Conservation (phyloP, 2,329 filamentous ascomycete genomes). For the Emmonsia crescens region DNA sequence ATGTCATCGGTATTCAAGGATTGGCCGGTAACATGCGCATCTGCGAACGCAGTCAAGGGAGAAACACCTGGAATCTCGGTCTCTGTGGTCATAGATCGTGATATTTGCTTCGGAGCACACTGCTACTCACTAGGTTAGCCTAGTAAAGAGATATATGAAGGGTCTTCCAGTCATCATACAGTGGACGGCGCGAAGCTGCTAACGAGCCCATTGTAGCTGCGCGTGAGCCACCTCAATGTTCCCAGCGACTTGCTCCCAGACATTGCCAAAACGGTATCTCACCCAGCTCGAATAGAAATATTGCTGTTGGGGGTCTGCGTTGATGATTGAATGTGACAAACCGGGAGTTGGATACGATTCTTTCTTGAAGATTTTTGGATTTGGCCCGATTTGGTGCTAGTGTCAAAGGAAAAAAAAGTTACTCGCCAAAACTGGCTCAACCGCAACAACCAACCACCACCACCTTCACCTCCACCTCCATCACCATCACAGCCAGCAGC, state of each 20-base stretch:
- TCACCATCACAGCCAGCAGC: conserved; percentile 10
- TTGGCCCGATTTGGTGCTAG: conserved; percentile 14
- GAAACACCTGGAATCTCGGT: conserved; percentile 22
- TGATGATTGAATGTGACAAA: background rate
- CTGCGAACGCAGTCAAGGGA: conserved; percentile 17
- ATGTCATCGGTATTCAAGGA: conserved; percentile 9
- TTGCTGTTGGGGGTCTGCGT: background rate
- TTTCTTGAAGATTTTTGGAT: conserved; percentile 8
- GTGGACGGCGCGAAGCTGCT: conserved; percentile 6
- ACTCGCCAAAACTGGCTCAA: conserved; percentile 4
- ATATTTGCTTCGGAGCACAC: conserved; percentile 10
- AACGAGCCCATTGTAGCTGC: conserved; percentile 20
- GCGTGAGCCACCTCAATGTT: conserved; percentile 29
- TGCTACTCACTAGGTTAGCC: conserved; percentile 8
- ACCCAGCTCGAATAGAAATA: background rate
- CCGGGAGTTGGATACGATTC: background rate
- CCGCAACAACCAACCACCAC: conserved; percentile 14
- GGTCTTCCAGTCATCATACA: background rate
- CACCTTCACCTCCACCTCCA: no score
- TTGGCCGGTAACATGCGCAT: conserved; percentile 8
- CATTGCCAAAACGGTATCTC: conserved; percentile 19
- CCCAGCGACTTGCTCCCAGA: conserved; percentile 26
- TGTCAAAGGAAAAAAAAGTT: conserved; percentile 10
- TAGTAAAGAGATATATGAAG: conserved; percentile 4
- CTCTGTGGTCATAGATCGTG: conserved; percentile 40